Evolutionary conservation across 2,329 filamentous ascomycete species (phyloP).

Genomic region (Aspergillus pseudoterreus): DNA sequence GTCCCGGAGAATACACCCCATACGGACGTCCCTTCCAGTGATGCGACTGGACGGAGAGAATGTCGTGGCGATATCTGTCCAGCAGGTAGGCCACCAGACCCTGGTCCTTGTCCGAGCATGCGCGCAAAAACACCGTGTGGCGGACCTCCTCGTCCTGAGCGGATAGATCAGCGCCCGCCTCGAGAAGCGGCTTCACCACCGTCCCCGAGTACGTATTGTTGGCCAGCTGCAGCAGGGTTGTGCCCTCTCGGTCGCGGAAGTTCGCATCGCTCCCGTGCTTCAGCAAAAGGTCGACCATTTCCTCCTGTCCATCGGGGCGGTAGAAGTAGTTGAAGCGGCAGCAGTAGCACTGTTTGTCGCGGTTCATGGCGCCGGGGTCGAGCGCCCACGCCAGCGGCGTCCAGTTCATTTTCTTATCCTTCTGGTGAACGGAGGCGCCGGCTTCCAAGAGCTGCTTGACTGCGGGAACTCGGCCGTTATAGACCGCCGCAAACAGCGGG

Average conservation of each 20-base stretch:
- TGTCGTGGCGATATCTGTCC: not conserved
- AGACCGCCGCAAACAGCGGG: not conserved
- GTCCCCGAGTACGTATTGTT: not conserved
- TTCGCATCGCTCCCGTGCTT: not conserved
- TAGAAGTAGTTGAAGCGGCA: too few species aligned
- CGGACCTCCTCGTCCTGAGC: not conserved
- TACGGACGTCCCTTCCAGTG: too few species aligned
- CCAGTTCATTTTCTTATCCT: not conserved
- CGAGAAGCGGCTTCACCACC: not conserved
- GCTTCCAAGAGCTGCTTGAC: not conserved
- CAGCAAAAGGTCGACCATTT: not conserved
- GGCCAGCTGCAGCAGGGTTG: not conserved
- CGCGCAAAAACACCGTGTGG: not conserved
- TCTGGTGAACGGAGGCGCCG: not conserved
- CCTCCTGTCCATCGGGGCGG: not conserved
- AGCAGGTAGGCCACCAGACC: not conserved
- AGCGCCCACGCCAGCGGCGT: not conserved
- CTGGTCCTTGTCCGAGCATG: not conserved
- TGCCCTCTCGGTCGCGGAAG: not conserved
- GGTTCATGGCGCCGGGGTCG: not conserved
- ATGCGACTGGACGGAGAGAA: not conserved
- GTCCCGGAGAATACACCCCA: not conserved
- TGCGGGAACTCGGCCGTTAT: not conserved
- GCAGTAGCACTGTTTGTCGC: not conserved
- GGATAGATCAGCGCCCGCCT: not conserved